These are phyloP conservation scores for Rhodamnia argentea DNA, from an alignment of 345 rosid species.

Conservation along the genomic window DNA sequence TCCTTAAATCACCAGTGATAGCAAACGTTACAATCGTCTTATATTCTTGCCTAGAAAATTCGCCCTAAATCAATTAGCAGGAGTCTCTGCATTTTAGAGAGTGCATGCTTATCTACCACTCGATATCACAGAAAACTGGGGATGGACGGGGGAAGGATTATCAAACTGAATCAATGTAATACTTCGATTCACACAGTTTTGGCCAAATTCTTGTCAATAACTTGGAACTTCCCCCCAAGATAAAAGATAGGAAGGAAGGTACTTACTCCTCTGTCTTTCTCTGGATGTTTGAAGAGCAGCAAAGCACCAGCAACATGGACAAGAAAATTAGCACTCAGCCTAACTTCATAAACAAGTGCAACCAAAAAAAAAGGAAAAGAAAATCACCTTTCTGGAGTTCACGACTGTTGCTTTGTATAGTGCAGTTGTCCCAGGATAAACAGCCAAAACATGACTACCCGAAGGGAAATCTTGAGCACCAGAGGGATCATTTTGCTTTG, in stretches of 20 bases:
- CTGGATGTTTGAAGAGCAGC: slow-evolving; percentile 25
- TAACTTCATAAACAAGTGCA: not conserved
- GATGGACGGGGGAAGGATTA: too few relatives aligned
- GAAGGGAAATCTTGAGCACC: slow-evolving; percentile 47
- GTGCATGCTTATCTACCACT: not conserved
- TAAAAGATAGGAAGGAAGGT: too few relatives aligned
- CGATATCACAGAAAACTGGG: not conserved
- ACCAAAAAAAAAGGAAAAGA: not conserved
- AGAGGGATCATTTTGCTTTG: slow-evolving; percentile 61
- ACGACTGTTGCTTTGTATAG: slow-evolving; percentile 94
- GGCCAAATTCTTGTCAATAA: too few relatives aligned
- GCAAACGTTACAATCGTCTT: too few relatives aligned
- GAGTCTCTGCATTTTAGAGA: not conserved
- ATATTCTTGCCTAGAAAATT: too few relatives aligned
- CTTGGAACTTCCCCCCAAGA: too few relatives aligned
- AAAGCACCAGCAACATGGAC: slow-evolving; percentile 5
- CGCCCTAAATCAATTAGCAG: too few relatives aligned
- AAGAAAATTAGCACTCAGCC: not conserved
- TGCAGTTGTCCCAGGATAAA: slow-evolving; percentile 96
- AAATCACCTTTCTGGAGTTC: slow-evolving; percentile 53
- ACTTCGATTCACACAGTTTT: too few relatives aligned
- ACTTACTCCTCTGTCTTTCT: slow-evolving; percentile 88
- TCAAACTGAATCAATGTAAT: too few relatives aligned
- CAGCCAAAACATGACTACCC: slow-evolving; percentile 88
- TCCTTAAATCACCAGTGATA: too few relatives aligned